These are phyloP conservation scores for Diaporthe sp. DNA, from an alignment of 2,329 filamentous ascomycete genomes.

Conservation along the genomic window DNA sequence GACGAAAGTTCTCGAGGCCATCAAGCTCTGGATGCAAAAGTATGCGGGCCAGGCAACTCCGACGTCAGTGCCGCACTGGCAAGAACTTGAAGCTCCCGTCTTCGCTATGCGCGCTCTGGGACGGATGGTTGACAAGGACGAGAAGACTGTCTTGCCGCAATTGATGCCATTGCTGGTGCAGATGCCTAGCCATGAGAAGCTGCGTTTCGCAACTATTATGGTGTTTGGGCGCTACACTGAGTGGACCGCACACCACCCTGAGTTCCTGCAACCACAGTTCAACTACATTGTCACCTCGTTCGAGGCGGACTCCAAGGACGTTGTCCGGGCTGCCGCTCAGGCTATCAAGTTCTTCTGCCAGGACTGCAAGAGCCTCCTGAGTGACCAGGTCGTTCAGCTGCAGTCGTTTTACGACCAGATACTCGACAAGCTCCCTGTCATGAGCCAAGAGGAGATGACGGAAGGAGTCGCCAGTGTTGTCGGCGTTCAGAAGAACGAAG, in stretches of 20 bases:
- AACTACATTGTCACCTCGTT: constrained; percentile 97
- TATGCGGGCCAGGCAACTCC: constrained; percentile 82
- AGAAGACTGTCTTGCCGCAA: constrained; percentile 87
- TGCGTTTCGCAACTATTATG: constrained; percentile 99
- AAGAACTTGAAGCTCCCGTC: constrained; percentile 92
- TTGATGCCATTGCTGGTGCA: constrained; percentile 94
- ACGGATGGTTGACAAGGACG: constrained; percentile 92
- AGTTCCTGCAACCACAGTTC: constrained; percentile 92
- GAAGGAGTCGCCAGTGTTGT: constrained; percentile 95
- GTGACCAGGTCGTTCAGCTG: constrained; percentile 85
- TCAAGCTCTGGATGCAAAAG: constrained; percentile 88
- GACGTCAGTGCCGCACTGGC: constrained; percentile 90
- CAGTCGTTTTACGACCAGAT: constrained; percentile 94
- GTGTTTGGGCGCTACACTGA: constrained; percentile 96
- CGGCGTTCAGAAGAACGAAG: constrained; percentile 83
- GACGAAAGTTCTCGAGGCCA: constrained; percentile 86
- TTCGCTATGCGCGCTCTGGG: constrained; percentile 98
- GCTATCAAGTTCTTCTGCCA: constrained; percentile 98
- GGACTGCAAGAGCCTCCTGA: constrained; percentile 90
- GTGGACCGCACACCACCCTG: constrained; percentile 95
- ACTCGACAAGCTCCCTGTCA: constrained; percentile 84
- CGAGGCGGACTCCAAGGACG: constrained; percentile 88
- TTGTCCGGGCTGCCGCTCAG: constrained; percentile 90
- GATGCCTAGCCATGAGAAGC: constrained; percentile 95
- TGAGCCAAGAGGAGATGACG: constrained; percentile 95